Percentiles rank a stretch among this genome's conserved stretches.
Conservation (phyloP, 495 filamentous ascomycete species). For the Hyaloscypha finlandica region DNA sequence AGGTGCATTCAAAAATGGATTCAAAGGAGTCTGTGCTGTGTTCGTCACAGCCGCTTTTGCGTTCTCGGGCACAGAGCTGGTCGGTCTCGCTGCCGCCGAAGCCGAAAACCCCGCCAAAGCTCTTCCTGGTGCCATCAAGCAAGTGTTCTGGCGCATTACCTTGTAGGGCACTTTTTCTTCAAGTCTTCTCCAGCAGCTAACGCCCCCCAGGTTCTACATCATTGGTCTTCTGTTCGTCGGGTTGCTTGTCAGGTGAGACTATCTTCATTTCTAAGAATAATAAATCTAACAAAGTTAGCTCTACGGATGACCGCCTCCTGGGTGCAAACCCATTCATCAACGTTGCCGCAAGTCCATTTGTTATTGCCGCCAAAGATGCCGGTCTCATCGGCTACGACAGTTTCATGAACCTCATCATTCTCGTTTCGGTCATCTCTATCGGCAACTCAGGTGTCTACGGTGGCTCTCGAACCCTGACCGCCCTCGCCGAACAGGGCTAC, state of each 20-base stretch:
- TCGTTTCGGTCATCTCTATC: slow-evolving; percentile 68
- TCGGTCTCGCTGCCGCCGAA: slow-evolving; percentile 74
- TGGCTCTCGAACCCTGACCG: slow-evolving; percentile 68
- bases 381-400: slow-evolving; percentile 65
- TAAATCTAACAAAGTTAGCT: slow-evolving; percentile 15
- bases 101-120: slow-evolving; percentile 63
- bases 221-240: slow-evolving; percentile 73
- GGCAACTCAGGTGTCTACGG: slow-evolving; percentile 69
- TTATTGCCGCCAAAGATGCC: slow-evolving; percentile 67
- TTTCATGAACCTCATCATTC: slow-evolving; percentile 75
- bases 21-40: slow-evolving; percentile 70
- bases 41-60: slow-evolving; percentile 77
- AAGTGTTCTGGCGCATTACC: slow-evolving; percentile 74
- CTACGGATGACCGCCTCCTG: slow-evolving; percentile 54
- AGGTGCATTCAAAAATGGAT: slow-evolving; percentile 70
- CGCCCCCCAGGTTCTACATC: slow-evolving; percentile 67
- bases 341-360: slow-evolving; percentile 71
- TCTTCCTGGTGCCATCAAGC: slow-evolving; percentile 68
- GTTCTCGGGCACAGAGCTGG: slow-evolving; percentile 71
- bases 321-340: slow-evolving; percentile 45
- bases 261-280: neutral
- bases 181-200: slow-evolving; percentile 33
- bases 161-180: slow-evolving; percentile 28
- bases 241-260: slow-evolving; percentile 56
- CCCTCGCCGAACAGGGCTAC: slow-evolving; percentile 58